Base-by-base conservation (phyloP, 345 rosid species). In the Excoecaria cochinchinensis region DNA sequence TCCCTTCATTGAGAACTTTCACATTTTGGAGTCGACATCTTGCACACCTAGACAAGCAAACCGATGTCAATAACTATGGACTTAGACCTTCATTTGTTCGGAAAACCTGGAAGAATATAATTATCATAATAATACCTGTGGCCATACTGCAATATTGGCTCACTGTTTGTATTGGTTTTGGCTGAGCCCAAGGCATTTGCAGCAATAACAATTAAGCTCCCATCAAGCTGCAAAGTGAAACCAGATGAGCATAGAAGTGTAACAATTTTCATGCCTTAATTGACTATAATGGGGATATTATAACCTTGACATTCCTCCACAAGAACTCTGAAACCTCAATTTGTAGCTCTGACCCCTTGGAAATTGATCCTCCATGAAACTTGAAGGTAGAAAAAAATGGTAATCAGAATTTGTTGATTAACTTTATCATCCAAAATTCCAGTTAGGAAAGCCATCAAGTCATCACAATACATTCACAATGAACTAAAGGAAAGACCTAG, bases 281-380 rank as follows among this genome's bases (percentile, higher is more conserved):
- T 56, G 72, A 72, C 44, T 55, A 67, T 62, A 59, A 69, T 55
- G 38, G 14, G 58, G 57, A 71, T 8, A n/a, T 73, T 16, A 70
- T 62, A 77, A 95, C 97, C 97, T 92, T 82, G 78, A 95, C 93
- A 76, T 91, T 86, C 87, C 86, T 90, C 99, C 97, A 95, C 69
- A 83, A 83, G 81, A 95, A 92, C 82, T 92, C 97, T 55, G 97
- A 91, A 75, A 92, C 87, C 82, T 95, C 99, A 40, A 95, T 72
- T 85, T 91, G 94, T 68, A 95, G 79, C 84, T 92, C 97, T 22
- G 97, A 92, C 81, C 84, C 90, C 84, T 80, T 81, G 38, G 94
- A 81, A 77, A 92, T 87, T 48, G 94, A 90, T 70, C 99, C 97
- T 71, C 91, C 87, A 60, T 53, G 79, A 78, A 95, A 92, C 99